Evolutionary conservation across 2,329 filamentous ascomycete species (phyloP).

Genomic region (Colletotrichum musicola): DNA sequence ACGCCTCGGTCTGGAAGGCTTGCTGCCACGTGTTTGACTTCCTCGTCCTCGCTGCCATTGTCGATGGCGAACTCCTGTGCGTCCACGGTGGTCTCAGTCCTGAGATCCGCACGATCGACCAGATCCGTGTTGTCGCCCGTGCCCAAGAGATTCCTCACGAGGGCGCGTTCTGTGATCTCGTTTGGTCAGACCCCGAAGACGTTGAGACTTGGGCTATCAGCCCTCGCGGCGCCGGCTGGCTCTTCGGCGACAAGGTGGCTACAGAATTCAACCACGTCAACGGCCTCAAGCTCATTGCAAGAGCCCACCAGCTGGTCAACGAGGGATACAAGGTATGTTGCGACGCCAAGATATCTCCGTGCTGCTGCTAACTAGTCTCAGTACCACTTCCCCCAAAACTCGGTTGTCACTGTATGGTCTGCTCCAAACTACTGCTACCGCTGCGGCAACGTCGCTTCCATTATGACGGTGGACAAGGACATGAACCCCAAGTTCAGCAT

Average conservation of each 20-base stretch:
- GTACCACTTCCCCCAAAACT: constrained; percentile 96
- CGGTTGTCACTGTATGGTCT: constrained; percentile 98
- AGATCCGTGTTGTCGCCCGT: constrained; percentile 98
- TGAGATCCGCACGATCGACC: constrained; percentile 96
- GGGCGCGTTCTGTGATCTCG: constrained; percentile 96
- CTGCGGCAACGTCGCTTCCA: constrained; percentile 96
- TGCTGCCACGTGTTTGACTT: constrained; percentile 99
- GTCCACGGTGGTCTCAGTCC: constrained; percentile 93
- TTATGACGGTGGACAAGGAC: constrained; percentile 90
- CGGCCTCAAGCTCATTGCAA: constrained; percentile 92
- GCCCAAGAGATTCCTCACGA: constrained; percentile 99
- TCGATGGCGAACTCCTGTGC: constrained; percentile 98
- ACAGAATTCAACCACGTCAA: constrained; percentile 99
- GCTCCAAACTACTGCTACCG: constrained; percentile 96
- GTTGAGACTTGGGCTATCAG: constrained; percentile 97
- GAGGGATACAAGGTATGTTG: constrained; percentile 90
- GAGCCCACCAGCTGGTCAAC: constrained; percentile 98
- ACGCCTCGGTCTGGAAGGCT: constrained; percentile 99
- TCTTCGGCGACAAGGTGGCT: constrained; percentile 97
- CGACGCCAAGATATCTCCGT: background rate
- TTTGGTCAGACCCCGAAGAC: constrained; percentile 98
- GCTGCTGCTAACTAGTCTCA: constrained; percentile 52
- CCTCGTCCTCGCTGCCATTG: constrained; percentile 94
- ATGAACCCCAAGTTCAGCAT: constrained; percentile 93
- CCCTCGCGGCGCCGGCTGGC: constrained; percentile 95